These are phyloP conservation scores for Plasmodium relictum DNA, from an alignment of 169 alveolate genomes.

Conservation along the genomic window DNA sequence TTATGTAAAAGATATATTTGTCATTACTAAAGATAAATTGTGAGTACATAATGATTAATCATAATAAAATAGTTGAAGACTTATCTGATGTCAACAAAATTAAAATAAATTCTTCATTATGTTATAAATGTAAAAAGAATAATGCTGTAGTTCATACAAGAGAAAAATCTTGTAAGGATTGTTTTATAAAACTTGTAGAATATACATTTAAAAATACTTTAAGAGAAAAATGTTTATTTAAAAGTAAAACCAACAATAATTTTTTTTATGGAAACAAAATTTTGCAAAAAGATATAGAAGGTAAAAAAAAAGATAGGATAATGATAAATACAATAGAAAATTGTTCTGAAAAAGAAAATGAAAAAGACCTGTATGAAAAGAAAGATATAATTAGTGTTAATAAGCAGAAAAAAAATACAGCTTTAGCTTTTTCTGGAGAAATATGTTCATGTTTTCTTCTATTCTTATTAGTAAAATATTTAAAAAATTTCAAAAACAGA, in stretches of 20 bases:
- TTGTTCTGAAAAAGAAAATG: background rate
- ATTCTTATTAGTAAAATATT: slow-evolving; percentile 61
- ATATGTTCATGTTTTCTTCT: slow-evolving; percentile 60
- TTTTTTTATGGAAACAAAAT: background rate
- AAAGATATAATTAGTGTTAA: slow-evolving; percentile 8
- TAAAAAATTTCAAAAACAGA: slow-evolving; percentile 45
- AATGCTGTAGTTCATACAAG: slow-evolving; percentile 58
- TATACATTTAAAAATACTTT: slow-evolving; percentile 76
- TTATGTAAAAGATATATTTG: no score
- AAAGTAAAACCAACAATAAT: slow-evolving; percentile 46
- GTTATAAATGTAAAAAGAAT: slow-evolving; percentile 69
- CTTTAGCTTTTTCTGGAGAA: slow-evolving; percentile 74
- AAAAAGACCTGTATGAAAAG: background rate
- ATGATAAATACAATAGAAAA: background rate
- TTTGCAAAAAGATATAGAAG: slow-evolving; percentile 1
- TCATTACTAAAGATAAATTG: no score
- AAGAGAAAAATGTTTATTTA: slow-evolving; percentile 75
- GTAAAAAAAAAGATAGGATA: background rate
- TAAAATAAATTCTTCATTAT: slow-evolving; percentile 13
- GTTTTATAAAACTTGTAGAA: slow-evolving; percentile 64
- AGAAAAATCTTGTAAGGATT: slow-evolving; percentile 65
- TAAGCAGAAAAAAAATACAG: slow-evolving; percentile 44
- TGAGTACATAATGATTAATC: slow-evolving; percentile 13
- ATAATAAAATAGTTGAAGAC: slow-evolving; percentile 1
- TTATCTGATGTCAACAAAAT: background rate